Base-by-base conservation (phyloP, 495 filamentous ascomycete species). In the Filosporella fistucella region DNA sequence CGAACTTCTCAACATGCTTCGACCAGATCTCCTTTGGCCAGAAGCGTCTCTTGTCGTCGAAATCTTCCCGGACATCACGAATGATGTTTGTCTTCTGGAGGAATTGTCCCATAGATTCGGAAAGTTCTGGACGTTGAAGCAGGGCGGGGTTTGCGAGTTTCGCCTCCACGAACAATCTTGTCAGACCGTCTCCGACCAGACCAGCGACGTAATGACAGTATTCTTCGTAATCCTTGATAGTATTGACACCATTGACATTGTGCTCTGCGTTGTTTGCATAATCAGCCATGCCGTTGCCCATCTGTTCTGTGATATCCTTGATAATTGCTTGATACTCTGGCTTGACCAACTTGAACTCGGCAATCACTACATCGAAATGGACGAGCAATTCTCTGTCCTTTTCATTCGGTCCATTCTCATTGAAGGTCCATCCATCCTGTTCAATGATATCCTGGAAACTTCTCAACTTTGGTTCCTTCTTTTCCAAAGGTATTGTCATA, bases 181-280 rank as follows among this genome's bases (percentile, higher is more conserved):
- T 98, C 43, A 91, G 67, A 28, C 93, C 93, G 64, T 97, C 91
- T 39, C 93, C 93, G 21, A 98, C 93, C 26, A 98, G 68, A 18
- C 93, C 93, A n/a, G 93, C 93, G 20, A 98, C 93, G 58, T 97
- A 97, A 60, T 94, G 86, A 69, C 93, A 98, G 71, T 98, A 98
- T 24, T 88, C 67, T 61, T 97, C 91, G 63, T 96, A 98, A 48
- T 96, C 89, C 47, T 81, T 71, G 49, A 91, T 68, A 1, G 89
- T 94, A 59, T 88, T 75, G 35, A 97, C 88, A 32, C 86, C 88
- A 42, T 88, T 78, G 46, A 69, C 65, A 55, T 91, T 87, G 54
- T 84, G 69, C 57, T 86, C 88, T 18, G 87, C 82, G 59, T 94
- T 93, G 34, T 84, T 73, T 49, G 78, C 84, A 63, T 91, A 96